Evolutionary conservation across 305 asterid genomes (phyloP).

Genomic region (Rubia balearica): DNA sequence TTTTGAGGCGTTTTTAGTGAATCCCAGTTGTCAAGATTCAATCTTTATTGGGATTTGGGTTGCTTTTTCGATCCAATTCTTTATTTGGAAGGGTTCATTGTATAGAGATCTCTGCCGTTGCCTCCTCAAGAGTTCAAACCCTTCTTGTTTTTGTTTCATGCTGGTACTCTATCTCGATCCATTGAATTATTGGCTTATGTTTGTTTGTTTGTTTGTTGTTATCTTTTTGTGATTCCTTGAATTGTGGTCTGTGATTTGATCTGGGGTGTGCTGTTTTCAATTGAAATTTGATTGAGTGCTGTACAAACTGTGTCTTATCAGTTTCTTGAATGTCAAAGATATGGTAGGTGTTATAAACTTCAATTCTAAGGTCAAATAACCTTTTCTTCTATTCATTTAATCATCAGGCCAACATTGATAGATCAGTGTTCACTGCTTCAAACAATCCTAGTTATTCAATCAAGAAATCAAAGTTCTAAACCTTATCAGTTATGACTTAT

Average conservation of each 20-base stretch:
- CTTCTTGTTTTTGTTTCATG: not conserved
- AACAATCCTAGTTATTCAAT: not conserved
- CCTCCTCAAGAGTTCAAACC: not conserved
- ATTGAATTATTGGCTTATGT: not conserved
- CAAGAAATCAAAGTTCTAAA: not conserved
- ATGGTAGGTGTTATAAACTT: slow-evolving; percentile 28
- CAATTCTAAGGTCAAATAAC: slow-evolving; percentile 24
- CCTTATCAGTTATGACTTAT: no score
- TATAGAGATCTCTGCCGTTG: slow-evolving; percentile 12
- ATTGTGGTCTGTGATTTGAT: not conserved
- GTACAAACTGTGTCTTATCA: not conserved
- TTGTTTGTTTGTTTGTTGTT: no score
- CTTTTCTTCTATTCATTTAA: not conserved
- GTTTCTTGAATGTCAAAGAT: slow-evolving; percentile 26
- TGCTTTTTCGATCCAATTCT: slow-evolving; percentile 22
- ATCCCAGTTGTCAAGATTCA: slow-evolving; percentile 14
- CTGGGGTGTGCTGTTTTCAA: slow-evolving; percentile 12
- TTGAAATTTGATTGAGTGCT: not conserved
- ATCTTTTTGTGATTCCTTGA: not conserved
- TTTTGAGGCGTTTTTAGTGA: not conserved
- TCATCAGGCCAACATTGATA: slow-evolving; percentile 18
- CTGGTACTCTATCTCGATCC: not conserved
- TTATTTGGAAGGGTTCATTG: not conserved
- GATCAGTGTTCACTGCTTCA: not conserved
- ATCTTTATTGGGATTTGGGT: slow-evolving; percentile 21